Evolutionary conservation across 495 filamentous ascomycete genomes (phyloP), one percentile per base, ranked within the genome.

Genomic region (Lineolata rhizophorae): DNA sequence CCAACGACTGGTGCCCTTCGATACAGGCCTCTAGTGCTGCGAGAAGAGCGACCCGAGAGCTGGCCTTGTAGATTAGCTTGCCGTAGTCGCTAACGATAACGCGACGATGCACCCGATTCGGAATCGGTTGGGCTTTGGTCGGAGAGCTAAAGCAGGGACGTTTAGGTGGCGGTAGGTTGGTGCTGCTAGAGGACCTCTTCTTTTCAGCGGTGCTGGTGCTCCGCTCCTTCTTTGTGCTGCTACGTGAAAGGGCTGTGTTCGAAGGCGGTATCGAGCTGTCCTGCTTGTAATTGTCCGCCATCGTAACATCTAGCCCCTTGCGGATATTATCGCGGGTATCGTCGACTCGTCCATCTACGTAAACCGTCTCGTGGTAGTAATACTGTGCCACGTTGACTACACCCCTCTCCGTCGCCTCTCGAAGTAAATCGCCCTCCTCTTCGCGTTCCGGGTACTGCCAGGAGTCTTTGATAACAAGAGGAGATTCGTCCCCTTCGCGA

Each of bases 381-480:
- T 61, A 49, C 40, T 52, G 40, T 17, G 52, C 51, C 17, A 61
- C 41, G 26, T 58, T 54, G 9, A 48, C 38, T 5, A 60, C 55
- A 10, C 38, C 46, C 43, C 47, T 41, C 17, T 42, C 34, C 6
- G 53, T 56, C 21, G 49, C 55, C 30, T 58, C 45, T 14, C 34
- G 28, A 6, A 62, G 32, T 32, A 61, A 35, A 21, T 46, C 34
- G 38, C 56, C 54, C 39, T 64, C 58, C 32, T 64, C 57, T 19
- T 49, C 48, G 8, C 55, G 53, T 38, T 61, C 50, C 13, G 35
- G 38, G 31, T 56, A 57, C 34, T 63, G 57, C 58, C 50, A 64
- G 5, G 51, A 62, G 38, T 64, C 60, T 45, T 63, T 64, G 29
- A 62, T 49, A 4, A 61, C 47, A 34, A 65, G 45, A 16, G 44